Evolutionary conservation across 345 rosid species (phyloP).

Genomic region (Rhodamnia rubescens): DNA sequence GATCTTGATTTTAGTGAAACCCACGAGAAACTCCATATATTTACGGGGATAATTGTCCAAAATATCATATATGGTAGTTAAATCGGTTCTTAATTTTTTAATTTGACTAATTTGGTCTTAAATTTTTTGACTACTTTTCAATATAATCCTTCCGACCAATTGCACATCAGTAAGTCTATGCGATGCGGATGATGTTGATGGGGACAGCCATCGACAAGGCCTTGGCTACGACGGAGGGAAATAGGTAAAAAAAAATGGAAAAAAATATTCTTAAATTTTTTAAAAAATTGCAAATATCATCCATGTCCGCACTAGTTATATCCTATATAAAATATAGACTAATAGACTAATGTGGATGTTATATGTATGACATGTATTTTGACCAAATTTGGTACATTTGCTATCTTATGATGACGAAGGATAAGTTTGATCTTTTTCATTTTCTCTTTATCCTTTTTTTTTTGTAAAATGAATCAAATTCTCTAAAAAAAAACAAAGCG

Average conservation of each 20-base stretch:
- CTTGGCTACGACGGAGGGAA: not conserved
- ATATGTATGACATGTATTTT: too few relatives aligned
- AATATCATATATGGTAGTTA: accelerated
- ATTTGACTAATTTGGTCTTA: not conserved
- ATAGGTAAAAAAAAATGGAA: not conserved
- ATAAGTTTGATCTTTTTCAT: too few relatives aligned
- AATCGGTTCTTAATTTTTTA: not conserved
- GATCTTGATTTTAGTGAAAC: not conserved
- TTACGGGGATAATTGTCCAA: not conserved
- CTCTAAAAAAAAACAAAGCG: accelerated
- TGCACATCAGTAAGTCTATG: accelerated
- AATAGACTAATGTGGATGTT: too few relatives aligned
- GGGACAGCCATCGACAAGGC: not conserved
- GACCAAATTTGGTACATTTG: too few relatives aligned
- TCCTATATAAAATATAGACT: too few relatives aligned
- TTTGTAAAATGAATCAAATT: too few relatives aligned
- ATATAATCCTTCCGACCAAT: not conserved
- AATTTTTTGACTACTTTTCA: not conserved
- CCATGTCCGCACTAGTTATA: too few relatives aligned
- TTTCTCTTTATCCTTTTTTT: too few relatives aligned
- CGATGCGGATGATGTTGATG: accelerated
- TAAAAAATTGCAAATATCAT: too few relatives aligned
- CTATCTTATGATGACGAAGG: too few relatives aligned
- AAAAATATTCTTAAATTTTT: not conserved
- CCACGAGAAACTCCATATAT: not conserved